Evolutionary conservation across 2,329 filamentous ascomycete genomes (phyloP), one percentile per base, ranked within the genome.

Genomic region (Paracoccidioides brasiliensis): DNA sequence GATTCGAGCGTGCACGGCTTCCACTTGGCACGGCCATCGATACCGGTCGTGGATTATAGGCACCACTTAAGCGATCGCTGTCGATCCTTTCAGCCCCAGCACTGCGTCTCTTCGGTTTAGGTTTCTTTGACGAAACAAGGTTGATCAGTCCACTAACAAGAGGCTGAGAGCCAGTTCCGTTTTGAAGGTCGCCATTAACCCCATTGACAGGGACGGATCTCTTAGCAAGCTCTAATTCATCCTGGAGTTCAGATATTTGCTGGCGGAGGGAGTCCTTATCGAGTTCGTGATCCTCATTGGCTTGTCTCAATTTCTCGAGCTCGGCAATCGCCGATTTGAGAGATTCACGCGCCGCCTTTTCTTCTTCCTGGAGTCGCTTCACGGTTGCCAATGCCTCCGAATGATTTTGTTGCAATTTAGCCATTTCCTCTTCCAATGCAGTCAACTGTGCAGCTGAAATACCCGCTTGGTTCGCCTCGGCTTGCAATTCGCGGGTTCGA

Each of bases 401-500:
- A 72, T 95, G 94, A 67, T 82, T 93, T 58, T 81, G 76, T 71
- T 96, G 90, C 52, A 97, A 78, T 72, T 88, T 90, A 75, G 84
- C 85, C 86, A 97, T 95, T 67, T 98, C 93, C 63, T 90, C 86
- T 70, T 98, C 93, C 83, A 97, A 88, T 51, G 86, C 88, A 64
- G 87, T 84, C 55, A 98, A 78, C 62, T 89, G 87, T 60, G 93
- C 93, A 54, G 91, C 90, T 2, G 88, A 88, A 65, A 97, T 96
- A 73, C 93, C 93, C 55, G 91, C 93, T 74, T 97, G 91, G 72
- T 98, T 98, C 58, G 93, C 93, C 72, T 98, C 93, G 38, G 86
- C 85, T 72, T 98, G 93, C 55, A 98, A 79, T 69, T 98, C 93
- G 75, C 95, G 95, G 49, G 90, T 86, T 55, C 90, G 82, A 55